A percentile compares a stretch with the other conserved stretches of the same genome.
Conservation (phyloP, 805 yeast genomes). For the Candida pini region DNA sequence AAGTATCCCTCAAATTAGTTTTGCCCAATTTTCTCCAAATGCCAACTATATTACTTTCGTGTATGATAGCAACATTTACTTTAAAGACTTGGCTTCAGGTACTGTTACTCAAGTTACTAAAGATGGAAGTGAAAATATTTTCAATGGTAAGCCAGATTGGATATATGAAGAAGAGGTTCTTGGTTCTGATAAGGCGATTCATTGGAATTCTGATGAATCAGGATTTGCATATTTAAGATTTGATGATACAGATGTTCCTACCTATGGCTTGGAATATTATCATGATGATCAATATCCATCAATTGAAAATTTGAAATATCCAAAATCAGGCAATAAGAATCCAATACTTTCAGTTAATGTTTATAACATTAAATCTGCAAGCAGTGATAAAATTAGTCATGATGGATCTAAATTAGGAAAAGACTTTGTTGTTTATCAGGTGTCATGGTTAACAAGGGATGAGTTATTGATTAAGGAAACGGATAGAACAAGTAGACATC, state of each 20-base stretch:
- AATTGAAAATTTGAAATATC: conserved; percentile 48
- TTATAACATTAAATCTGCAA: conserved; percentile 31
- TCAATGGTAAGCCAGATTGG: conserved; percentile 78
- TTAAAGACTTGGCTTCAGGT: conserved; percentile 33
- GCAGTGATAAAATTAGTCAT: conserved; percentile 19
- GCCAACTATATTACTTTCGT: conserved; percentile 54
- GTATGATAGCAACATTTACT: conserved; percentile 47
- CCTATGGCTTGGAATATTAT: conserved; percentile 47
- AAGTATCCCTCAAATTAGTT: conserved; percentile 35
- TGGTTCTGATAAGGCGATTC: conserved; percentile 50
- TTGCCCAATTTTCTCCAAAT: conserved; percentile 58
- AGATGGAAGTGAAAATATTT: conserved; percentile 48
- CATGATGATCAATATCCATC: conserved; percentile 43
- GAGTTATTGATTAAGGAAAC: conserved; percentile 53
- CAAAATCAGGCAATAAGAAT: conserved; percentile 65
- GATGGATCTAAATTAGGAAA: conserved; percentile 30
- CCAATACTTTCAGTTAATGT: conserved; percentile 47
- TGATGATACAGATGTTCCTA: conserved; percentile 55
- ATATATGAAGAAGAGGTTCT: conserved; percentile 79
- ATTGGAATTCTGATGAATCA: conserved; percentile 70
- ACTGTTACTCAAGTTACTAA: conserved; percentile 33
- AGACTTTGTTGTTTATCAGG: conserved; percentile 56
- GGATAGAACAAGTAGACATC: conserved; percentile 53
- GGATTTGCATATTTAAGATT: conserved; percentile 48
- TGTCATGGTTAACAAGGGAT: conserved; percentile 49